Percentiles rank a stretch among this genome's conserved stretches.
Conservation (phyloP, 2,329 filamentous ascomycete genomes). For the Coniella lustricola region DNA sequence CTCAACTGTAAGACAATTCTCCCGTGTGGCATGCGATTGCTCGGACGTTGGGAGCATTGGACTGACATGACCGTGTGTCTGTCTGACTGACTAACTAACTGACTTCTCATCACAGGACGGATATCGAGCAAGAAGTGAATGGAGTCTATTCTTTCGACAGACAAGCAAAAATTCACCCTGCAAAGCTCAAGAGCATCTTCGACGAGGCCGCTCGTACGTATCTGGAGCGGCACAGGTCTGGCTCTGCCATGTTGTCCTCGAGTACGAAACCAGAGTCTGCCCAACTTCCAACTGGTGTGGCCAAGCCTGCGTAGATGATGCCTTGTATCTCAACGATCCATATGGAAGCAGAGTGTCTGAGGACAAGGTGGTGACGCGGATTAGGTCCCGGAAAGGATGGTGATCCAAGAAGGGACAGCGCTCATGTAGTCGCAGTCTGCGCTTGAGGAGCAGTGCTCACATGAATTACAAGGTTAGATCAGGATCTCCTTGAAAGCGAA, state of each 20-base stretch:
- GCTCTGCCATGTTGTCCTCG: neutral
- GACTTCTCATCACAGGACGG: constrained; percentile 29
- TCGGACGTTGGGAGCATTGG: too few relatives aligned
- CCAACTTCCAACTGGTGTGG: constrained; percentile 4
- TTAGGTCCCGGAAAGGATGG: too few relatives aligned
- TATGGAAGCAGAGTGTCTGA: too few relatives aligned
- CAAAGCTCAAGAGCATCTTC: constrained; percentile 50
- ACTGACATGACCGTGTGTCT: constrained; percentile 21
- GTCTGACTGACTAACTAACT: neutral
- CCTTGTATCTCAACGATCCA: too few relatives aligned
- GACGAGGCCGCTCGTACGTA: constrained; percentile 44
- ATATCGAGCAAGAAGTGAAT: constrained; percentile 64
- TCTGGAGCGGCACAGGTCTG: constrained; percentile 16
- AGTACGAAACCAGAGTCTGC: neutral
- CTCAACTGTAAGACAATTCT: constrained; percentile 43
- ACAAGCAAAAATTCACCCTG: constrained; percentile 51
- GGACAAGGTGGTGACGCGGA: too few relatives aligned
- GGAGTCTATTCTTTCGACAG: constrained; percentile 59
- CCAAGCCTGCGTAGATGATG: constrained; percentile 1
- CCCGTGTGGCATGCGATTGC: too few relatives aligned
- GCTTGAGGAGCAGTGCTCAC: too few relatives aligned
- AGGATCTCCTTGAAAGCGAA: too few relatives aligned
- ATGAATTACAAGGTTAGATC: too few relatives aligned
- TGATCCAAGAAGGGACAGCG: too few relatives aligned
- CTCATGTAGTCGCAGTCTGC: too few relatives aligned